Percentiles rank a stretch among this genome's conserved stretches.
phyloP scores from a whole-genome alignment of 139 green algal genomes.

The Picochlorum sp. region DNA sequence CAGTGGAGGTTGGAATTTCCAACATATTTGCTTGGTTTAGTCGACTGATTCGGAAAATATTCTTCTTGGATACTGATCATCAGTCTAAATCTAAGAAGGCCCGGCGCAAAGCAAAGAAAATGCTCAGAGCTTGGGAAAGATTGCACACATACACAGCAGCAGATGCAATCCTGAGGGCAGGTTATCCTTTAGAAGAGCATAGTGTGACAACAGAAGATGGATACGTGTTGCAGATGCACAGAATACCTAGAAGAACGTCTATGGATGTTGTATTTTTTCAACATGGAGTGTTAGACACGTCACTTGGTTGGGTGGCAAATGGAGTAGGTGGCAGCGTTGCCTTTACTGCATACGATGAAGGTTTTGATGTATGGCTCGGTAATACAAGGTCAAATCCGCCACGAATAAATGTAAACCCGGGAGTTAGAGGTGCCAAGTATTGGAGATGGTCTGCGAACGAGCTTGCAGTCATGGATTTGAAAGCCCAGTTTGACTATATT shows the following conservation, averaged over 20 bases:
- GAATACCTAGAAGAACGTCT: constrained; percentile 50
- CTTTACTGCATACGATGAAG: constrained; percentile 82
- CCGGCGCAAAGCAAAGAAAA: neutral
- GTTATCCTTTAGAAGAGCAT: constrained; percentile 64
- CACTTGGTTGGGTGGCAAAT: constrained; percentile 69
- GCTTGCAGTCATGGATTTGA: constrained; percentile 60
- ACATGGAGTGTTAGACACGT: constrained; percentile 87
- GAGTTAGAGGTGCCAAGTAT: constrained; percentile 41
- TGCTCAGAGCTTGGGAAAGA: constrained; percentile 4
- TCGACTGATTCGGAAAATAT: constrained; percentile 16
- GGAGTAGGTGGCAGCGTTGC: constrained; percentile 41
- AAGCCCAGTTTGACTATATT: constrained; percentile 57
- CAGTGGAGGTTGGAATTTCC: constrained; percentile 39
- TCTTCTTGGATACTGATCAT: constrained; percentile 12
- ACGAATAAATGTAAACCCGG: constrained; percentile 33
- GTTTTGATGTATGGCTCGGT: constrained; percentile 89
- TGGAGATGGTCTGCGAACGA: constrained; percentile 84
- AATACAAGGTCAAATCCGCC: constrained; percentile 77
- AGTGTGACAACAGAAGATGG: constrained; percentile 59
- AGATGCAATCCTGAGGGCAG: constrained; percentile 35
- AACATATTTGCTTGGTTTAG: constrained; percentile 30
- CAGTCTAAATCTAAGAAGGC: neutral
- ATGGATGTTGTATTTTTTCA: constrained; percentile 74
- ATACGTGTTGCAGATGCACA: constrained; percentile 77
- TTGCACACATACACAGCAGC: constrained; percentile 23